A percentile compares a stretch with the other conserved stretches of the same genome.
phyloP scores from a whole-genome alignment of 1,139 yeast genomes.

The Kluyveromyces sp. region DNA sequence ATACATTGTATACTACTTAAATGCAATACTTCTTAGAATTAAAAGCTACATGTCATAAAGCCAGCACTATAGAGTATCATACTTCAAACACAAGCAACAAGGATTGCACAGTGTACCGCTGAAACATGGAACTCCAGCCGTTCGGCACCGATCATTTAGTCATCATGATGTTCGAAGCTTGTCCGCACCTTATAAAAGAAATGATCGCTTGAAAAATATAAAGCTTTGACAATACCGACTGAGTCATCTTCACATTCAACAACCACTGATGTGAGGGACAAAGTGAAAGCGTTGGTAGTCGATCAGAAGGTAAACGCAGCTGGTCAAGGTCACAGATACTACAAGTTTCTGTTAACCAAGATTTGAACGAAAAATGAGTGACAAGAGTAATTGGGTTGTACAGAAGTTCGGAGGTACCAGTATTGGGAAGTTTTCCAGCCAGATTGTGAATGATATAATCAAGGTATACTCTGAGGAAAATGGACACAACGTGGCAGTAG shows the following conservation, averaged over 20 bases:
- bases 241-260: neutral
- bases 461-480: slow-evolving; percentile 46
- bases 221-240: neutral
- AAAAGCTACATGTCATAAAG: neutral
- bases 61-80: neutral
- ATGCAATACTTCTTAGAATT: neutral
- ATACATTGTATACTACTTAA: neutral
- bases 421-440: slow-evolving; percentile 85
- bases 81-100: too few relatives aligned
- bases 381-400: slow-evolving; percentile 55
- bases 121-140: too few relatives aligned
- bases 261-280: neutral
- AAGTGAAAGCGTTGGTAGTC: too few relatives aligned
- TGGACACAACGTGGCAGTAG: slow-evolving; percentile 77
- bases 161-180: too few relatives aligned
- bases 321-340: neutral
- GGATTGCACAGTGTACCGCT: too few relatives aligned
- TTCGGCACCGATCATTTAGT: too few relatives aligned
- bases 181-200: too few relatives aligned
- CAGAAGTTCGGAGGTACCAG: slow-evolving; percentile 99
- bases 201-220: neutral
- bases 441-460: slow-evolving; percentile 79
- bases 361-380: slow-evolving; percentile 1
- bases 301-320: too few relatives aligned
- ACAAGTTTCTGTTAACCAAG: neutral